phyloP scores from a whole-genome alignment of 2,329 filamentous ascomycete species.

The Botryotinia convoluta region DNA sequence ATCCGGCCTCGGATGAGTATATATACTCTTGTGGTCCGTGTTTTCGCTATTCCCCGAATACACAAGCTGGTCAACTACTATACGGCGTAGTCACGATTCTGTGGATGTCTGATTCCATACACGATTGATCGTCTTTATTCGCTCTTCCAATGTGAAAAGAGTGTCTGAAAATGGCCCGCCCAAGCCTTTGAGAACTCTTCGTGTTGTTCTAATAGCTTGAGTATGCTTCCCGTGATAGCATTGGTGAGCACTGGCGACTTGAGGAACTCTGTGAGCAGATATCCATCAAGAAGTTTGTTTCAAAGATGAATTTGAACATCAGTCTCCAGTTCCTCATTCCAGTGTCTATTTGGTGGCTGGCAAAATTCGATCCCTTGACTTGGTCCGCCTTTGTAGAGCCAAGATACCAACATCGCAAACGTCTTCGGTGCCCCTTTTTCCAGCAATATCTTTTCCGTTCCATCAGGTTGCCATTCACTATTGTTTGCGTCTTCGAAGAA shows the following conservation, averaged over 20 bases:
- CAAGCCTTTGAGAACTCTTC: too few species aligned
- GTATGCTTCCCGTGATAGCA: neutral
- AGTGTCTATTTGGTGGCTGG: neutral
- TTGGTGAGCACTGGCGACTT: neutral
- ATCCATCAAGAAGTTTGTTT: neutral
- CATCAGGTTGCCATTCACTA: neutral
- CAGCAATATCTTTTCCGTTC: neutral
- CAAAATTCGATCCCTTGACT: neutral
- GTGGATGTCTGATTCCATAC: too few species aligned
- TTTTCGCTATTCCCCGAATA: too few species aligned
- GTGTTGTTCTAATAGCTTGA: neutral
- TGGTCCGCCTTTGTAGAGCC: neutral
- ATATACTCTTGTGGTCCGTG: too few species aligned
- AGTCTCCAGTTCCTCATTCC: neutral
- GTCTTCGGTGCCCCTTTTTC: neutral
- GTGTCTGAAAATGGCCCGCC: neutral
- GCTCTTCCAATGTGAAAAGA: too few species aligned
- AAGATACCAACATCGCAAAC: neutral
- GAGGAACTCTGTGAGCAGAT: neutral
- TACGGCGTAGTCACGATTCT: too few species aligned
- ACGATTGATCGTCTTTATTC: too few species aligned
- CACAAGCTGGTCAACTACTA: too few species aligned
- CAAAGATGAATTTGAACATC: neutral
- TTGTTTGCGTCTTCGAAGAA: neutral
- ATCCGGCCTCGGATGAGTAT: too few species aligned